Evolutionary conservation across 805 yeast species (phyloP).

Genomic region (Candida koratica): DNA sequence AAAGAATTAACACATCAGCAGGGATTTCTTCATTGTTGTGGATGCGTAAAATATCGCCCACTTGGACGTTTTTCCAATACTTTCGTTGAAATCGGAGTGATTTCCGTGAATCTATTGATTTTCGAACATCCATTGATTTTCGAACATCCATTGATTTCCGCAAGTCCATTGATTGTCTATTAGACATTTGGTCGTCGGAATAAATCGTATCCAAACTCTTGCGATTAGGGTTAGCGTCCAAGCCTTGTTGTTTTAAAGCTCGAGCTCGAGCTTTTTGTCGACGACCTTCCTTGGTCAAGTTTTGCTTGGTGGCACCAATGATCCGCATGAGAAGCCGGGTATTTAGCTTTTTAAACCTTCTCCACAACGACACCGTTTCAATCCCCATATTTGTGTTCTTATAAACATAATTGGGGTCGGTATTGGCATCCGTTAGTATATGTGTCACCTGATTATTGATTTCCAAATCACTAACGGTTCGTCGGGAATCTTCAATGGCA

Average conservation of each 20-base stretch:
- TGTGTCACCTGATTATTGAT: constrained; percentile 73
- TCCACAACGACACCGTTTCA: constrained; percentile 65
- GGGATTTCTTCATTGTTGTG: constrained; percentile 73
- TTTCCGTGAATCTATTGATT: constrained; percentile 10
- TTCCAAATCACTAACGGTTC: constrained; percentile 68
- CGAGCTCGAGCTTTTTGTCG: constrained; percentile 24
- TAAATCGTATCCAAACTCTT: constrained; percentile 32
- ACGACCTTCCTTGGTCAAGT: constrained; percentile 34
- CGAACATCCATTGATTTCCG: constrained; percentile 1
- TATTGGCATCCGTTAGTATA: constrained; percentile 40
- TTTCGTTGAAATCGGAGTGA: constrained; percentile 29
- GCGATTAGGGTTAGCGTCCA: constrained; percentile 13
- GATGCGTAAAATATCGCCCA: constrained; percentile 69
- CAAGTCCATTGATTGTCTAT: constrained; percentile 11
- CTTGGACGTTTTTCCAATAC: constrained; percentile 68
- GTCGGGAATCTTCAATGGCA: constrained; percentile 75
- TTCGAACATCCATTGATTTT: constrained; percentile 2
- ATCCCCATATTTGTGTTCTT: constrained; percentile 58
- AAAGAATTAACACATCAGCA: constrained; percentile 64
- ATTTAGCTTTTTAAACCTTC: constrained; percentile 58
- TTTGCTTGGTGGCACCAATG: constrained; percentile 25
- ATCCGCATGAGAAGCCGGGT: constrained; percentile 26
- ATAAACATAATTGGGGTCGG: constrained; percentile 23
- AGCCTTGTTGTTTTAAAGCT: constrained; percentile 9
- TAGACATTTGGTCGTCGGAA: constrained; percentile 11